These are phyloP conservation scores for Manihot esculenta DNA, from an alignment of 441 rosid species.

Conservation along the genomic window DNA sequence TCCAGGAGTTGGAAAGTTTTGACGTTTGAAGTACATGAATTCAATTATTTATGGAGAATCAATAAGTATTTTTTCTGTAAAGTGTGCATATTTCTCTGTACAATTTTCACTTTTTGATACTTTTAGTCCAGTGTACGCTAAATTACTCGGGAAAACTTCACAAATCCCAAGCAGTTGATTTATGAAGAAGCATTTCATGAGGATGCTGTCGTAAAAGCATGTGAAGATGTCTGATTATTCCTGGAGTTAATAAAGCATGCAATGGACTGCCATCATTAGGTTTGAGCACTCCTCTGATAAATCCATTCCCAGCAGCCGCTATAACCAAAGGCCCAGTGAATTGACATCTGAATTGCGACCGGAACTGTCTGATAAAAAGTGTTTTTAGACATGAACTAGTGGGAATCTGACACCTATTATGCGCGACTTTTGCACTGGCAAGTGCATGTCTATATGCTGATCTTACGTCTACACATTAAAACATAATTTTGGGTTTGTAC, in stretches of 20 bases:
- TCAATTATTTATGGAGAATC: slow-evolving; percentile 25
- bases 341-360: not conserved
- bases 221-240: not conserved
- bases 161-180: not conserved
- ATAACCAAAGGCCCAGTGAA: not conserved
- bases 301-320: not conserved
- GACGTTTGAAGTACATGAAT: slow-evolving; percentile 31
- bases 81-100: slow-evolving; percentile 24
- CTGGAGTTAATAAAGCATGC: not conserved
- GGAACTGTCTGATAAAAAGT: not conserved
- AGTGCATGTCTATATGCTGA: not conserved
- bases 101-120: not conserved
- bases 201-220: not conserved
- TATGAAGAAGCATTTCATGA: not conserved
- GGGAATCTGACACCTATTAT: not conserved
- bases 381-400: not conserved
- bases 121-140: not conserved
- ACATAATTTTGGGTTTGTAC: not conserved
- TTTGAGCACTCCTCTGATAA: slow-evolving; percentile 5
- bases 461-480: too few species aligned
- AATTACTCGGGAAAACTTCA: not conserved
- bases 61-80: slow-evolving; percentile 21
- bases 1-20: slow-evolving; percentile 36
- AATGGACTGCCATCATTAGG: not conserved
- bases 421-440: not conserved